A percentile compares a stretch with the other conserved stretches of the same genome.
phyloP scores from a whole-genome alignment of 2,329 filamentous ascomycete genomes.

The Stromatinia cepivora region DNA sequence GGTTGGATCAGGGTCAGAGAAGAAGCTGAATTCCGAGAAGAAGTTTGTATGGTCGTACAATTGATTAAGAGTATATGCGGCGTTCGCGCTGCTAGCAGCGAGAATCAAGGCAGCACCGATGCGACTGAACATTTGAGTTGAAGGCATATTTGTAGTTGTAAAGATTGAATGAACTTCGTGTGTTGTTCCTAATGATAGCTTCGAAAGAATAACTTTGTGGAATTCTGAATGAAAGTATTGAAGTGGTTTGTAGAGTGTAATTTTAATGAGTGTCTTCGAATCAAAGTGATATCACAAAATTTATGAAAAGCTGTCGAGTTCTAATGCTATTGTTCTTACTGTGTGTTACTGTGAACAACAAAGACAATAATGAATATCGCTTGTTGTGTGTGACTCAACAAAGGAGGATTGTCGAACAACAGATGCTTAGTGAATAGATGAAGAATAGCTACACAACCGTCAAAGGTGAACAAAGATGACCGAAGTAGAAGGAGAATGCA shows the following conservation, averaged over 20 bases:
- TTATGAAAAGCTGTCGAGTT: not conserved
- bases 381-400: conserved; percentile 9
- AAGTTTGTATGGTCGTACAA: conserved; percentile 48
- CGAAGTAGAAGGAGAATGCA: conserved; percentile 25
- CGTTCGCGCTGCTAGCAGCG: conserved; percentile 34
- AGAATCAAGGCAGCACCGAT: conserved; percentile 39
- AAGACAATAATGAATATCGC: conserved; percentile 6
- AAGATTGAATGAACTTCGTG: not conserved
- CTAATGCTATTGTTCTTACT: conserved; percentile 7
- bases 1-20: conserved; percentile 64
- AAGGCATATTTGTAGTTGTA: conserved; percentile 28
- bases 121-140: conserved; percentile 32
- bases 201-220: not conserved
- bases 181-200: not conserved
- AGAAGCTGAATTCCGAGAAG: conserved; percentile 56
- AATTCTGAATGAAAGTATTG: conserved; percentile 14
- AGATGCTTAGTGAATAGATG: not conserved
- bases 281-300: not conserved
- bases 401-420: not conserved
- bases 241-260: conserved; percentile 6
- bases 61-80: conserved; percentile 46
- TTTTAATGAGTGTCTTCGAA: not conserved
- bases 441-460: not conserved
- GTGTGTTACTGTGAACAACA: not conserved
- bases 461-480: not conserved